Percentiles rank a stretch among this genome's conserved stretches.
These are phyloP conservation scores for Paramecium tetraurelia DNA, from an alignment of 73 alveolate genomes.

Conservation along the genomic window DNA sequence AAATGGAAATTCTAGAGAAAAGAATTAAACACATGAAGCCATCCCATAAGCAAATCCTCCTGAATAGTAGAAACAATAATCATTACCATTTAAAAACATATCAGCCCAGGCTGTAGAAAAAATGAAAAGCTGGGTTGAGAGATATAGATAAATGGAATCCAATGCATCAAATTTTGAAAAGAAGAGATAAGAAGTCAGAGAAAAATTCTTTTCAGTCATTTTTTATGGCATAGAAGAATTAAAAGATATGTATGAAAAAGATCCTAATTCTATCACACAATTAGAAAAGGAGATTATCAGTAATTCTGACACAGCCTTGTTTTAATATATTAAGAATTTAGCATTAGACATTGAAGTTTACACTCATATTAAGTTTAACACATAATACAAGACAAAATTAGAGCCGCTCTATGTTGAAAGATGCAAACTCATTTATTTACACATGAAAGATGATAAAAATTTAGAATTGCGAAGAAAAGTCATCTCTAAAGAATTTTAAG, in stretches of 20 bases:
- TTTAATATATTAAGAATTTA: constrained; percentile 15
- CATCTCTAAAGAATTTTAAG: background rate
- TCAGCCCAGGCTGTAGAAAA: background rate
- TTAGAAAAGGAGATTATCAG: background rate
- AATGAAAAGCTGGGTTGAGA: background rate
- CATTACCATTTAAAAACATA: background rate
- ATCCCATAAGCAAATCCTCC: background rate
- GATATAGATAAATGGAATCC: constrained; percentile 25
- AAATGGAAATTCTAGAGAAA: background rate
- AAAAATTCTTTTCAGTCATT: constrained; percentile 3
- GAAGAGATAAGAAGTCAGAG: constrained; percentile 44
- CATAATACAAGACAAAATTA: background rate
- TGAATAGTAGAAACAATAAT: background rate
- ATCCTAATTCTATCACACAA: background rate
- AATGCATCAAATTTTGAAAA: constrained; percentile 8
- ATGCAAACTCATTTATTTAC: background rate
- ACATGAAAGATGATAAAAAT: constrained; percentile 44
- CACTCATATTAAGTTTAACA: background rate
- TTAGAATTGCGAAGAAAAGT: constrained; percentile 46
- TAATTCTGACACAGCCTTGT: background rate
- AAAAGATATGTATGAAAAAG: background rate
- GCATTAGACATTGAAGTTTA: constrained; percentile 25
- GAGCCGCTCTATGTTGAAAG: background rate
- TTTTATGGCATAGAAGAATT: constrained; percentile 22
- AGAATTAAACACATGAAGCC: background rate